Evolutionary conservation across 306 rosid genomes (phyloP).

Genomic region (Lagenaria siceraria): DNA sequence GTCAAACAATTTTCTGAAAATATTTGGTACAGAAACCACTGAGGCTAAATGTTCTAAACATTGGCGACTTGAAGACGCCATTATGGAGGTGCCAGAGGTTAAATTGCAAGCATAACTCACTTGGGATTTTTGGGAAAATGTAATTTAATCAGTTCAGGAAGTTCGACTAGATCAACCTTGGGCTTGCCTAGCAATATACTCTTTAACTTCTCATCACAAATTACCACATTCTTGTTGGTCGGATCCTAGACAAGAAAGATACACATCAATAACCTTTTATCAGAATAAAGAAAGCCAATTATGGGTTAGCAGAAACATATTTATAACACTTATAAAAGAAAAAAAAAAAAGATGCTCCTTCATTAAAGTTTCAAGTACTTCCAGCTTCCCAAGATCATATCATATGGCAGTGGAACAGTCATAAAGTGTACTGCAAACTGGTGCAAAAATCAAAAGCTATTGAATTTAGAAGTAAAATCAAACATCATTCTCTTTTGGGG

Average conservation of each 20-base stretch:
- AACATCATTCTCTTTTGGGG: not conserved
- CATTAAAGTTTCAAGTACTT: not conserved
- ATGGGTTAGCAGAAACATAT: not conserved
- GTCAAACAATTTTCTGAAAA: not conserved
- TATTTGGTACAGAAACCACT: not conserved
- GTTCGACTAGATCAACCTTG: slow-evolving; percentile 69
- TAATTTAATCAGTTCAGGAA: slow-evolving; percentile 71
- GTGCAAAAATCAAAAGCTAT: not conserved
- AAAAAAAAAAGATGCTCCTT: slow-evolving; percentile 3
- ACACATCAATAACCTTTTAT: slow-evolving; percentile 1
- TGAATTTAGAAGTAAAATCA: not conserved
- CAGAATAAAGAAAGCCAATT: not conserved
- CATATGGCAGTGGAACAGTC: not conserved
- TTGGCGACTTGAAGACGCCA: not conserved
- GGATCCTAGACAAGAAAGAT: slow-evolving; percentile 43
- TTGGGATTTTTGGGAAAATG: slow-evolving; percentile 77
- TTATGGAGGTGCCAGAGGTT: not conserved
- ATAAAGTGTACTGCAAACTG: not conserved
- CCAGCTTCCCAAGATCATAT: not conserved
- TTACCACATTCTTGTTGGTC: slow-evolving; percentile 71
- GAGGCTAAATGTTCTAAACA: not conserved
- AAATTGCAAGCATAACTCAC: slow-evolving; percentile 13
- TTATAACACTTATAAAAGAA: not conserved
- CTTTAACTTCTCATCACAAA: slow-evolving; percentile 67
- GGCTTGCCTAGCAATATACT: slow-evolving; percentile 64